phyloP scores from a whole-genome alignment of 331 rosid species.

The Pyracantha coccinea region DNA sequence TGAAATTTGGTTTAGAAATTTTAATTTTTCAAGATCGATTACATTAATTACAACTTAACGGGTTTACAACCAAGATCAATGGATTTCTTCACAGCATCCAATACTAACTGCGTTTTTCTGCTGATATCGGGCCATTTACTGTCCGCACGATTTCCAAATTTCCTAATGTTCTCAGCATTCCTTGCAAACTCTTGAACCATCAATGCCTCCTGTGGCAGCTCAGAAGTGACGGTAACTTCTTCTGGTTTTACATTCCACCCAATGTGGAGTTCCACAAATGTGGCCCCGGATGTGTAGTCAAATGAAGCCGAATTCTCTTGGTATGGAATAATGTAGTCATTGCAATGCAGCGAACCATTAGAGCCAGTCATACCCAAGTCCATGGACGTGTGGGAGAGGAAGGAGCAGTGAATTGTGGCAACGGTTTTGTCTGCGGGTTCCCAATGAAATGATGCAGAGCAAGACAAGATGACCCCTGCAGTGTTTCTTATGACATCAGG shows the following conservation, averaged over 20 bases:
- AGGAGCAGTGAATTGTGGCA: conserved; percentile 63
- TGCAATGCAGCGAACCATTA: conserved; percentile 42
- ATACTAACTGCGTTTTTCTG: conserved; percentile 55
- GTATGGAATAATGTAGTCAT: conserved; percentile 57
- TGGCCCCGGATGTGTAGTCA: conserved; percentile 41
- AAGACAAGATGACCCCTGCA: conserved; percentile 54
- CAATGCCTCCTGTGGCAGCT: conserved; percentile 69
- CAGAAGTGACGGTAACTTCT: conserved; percentile 33
- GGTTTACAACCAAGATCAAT: conserved; percentile 48
- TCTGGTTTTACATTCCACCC: conserved; percentile 56
- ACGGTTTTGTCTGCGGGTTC: conserved; percentile 28
- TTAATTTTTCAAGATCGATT: too few relatives aligned
- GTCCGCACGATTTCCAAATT: conserved; percentile 29
- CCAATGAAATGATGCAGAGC: conserved; percentile 56
- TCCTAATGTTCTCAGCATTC: conserved; percentile 30
- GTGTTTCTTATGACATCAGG: conserved; percentile 37
- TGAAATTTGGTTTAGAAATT: too few relatives aligned
- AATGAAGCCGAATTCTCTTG: conserved; percentile 45
- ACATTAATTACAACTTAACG: conserved; percentile 16
- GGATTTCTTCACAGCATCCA: conserved; percentile 67
- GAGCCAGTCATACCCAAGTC: conserved; percentile 46
- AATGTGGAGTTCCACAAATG: conserved; percentile 45
- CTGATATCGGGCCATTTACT: conserved; percentile 56
- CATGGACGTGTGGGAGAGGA: conserved; percentile 56
- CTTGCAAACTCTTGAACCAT: conserved; percentile 66